These are phyloP conservation scores for Saraca asoca DNA, from an alignment of 331 rosid species.

Conservation along the genomic window DNA sequence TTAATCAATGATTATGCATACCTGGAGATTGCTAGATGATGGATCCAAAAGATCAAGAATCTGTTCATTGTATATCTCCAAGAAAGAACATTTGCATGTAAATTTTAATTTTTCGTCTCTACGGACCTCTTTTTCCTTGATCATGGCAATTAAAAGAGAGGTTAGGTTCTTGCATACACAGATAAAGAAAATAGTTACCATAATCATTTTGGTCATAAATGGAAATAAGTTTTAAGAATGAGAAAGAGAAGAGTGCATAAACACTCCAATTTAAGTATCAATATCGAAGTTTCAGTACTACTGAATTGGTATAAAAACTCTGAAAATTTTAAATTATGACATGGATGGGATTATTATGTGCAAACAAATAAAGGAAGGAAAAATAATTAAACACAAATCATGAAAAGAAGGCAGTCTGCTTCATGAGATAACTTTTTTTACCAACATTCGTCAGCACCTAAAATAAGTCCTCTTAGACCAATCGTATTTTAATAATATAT, in stretches of 20 bases:
- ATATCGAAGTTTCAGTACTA: constrained; percentile 3
- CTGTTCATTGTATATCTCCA: constrained; percentile 97
- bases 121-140: constrained; percentile 87
- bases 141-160: constrained; percentile 23
- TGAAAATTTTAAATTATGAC: not conserved
- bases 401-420: not conserved
- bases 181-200: not conserved
- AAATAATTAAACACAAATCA: constrained; percentile 12
- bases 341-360: constrained; percentile 4
- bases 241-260: not conserved
- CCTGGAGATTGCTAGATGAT: constrained; percentile 87
- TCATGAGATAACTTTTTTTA: constrained; percentile 10
- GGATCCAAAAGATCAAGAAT: constrained; percentile 98
- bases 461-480: not conserved
- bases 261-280: not conserved
- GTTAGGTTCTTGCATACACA: constrained; percentile 31
- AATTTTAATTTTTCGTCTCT: constrained; percentile 87
- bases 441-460: not conserved
- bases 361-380: not conserved
- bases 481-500: constrained; percentile 5
- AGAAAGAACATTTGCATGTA: constrained; percentile 86
- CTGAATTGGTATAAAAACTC: not conserved
- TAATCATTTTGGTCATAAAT: too few relatives aligned
- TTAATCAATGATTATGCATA: constrained; percentile 35
- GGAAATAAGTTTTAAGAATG: not conserved